phyloP scores from a whole-genome alignment of 345 rosid species.

The Gossypium anomalum region DNA sequence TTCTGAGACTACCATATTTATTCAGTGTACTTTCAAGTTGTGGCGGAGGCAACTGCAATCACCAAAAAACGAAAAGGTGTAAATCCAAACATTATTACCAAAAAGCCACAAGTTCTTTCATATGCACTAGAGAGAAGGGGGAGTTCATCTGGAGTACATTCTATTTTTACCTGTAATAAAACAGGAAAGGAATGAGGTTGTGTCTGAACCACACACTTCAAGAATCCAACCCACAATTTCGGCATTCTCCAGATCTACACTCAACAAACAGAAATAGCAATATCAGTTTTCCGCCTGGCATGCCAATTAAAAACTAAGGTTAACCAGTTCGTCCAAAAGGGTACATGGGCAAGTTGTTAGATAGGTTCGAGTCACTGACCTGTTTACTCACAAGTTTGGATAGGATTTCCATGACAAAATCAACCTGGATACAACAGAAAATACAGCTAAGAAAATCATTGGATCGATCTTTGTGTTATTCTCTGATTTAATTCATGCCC shows the following conservation, averaged over 20 bases:
- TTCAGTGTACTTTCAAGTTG: slow-evolving; percentile 79
- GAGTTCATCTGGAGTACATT: not conserved
- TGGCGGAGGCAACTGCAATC: slow-evolving; percentile 73
- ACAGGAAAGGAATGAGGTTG: slow-evolving; percentile 90
- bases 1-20: slow-evolving; percentile 70
- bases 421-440: slow-evolving; percentile 51
- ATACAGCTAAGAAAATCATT: not conserved
- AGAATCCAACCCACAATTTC: slow-evolving; percentile 93
- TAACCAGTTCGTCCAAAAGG: not conserved
- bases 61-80: slow-evolving; percentile 21
- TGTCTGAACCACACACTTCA: slow-evolving; percentile 94
- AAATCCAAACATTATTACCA: not conserved
- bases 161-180: slow-evolving; percentile 67
- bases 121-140: not conserved
- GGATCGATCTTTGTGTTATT: not conserved
- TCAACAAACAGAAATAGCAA: slow-evolving; percentile 16
- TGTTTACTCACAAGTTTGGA: slow-evolving; percentile 87
- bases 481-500: not conserved
- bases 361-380: slow-evolving; percentile 39
- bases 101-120: not conserved
- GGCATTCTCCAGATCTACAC: slow-evolving; percentile 95
- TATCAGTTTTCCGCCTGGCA: slow-evolving; percentile 19
- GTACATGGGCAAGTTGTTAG: not conserved
- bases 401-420: slow-evolving; percentile 93
- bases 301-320: slow-evolving; percentile 22